Conservation (phyloP, 2,329 filamentous ascomycete species). For the Fusarium aywerte region DNA sequence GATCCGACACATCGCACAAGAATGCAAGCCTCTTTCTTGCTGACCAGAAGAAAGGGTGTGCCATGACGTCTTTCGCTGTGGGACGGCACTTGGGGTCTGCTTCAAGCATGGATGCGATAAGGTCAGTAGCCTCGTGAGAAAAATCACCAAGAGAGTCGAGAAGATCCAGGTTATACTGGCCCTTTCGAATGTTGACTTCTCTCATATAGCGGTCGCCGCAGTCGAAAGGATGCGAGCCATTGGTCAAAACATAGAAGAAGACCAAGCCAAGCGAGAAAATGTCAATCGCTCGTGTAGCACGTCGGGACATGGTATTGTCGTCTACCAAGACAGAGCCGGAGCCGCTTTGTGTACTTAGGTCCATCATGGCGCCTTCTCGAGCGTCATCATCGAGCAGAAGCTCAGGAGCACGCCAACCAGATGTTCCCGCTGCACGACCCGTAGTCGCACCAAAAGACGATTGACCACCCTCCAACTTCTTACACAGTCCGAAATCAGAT, state of each 20-base stretch:
- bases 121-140: constrained; percentile 84
- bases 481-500: constrained; percentile 97
- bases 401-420: constrained; percentile 96
- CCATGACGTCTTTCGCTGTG: constrained; percentile 80
- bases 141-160: constrained; percentile 84
- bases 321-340: constrained; percentile 68
- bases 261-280: constrained; percentile 97
- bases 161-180: constrained; percentile 76
- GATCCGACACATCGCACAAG: constrained; percentile 95
- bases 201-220: constrained; percentile 94
- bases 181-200: constrained; percentile 96
- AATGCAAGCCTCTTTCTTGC: constrained; percentile 89
- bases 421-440: constrained; percentile 90
- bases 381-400: constrained; percentile 83
- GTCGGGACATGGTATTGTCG: constrained; percentile 70
- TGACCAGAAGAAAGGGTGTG: constrained; percentile 97
- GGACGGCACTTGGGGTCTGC: constrained; percentile 69
- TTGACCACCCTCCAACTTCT: constrained; percentile 93
- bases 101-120: constrained; percentile 82
- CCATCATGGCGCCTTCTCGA: constrained; percentile 60
- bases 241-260: constrained; percentile 98
- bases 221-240: constrained; percentile 92
- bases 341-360: constrained; percentile 68
- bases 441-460: constrained; percentile 96
- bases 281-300: constrained; percentile 94